phyloP scores from a whole-genome alignment of 192 early-diverging fungal species.

The Cladochytrium replicatum region DNA sequence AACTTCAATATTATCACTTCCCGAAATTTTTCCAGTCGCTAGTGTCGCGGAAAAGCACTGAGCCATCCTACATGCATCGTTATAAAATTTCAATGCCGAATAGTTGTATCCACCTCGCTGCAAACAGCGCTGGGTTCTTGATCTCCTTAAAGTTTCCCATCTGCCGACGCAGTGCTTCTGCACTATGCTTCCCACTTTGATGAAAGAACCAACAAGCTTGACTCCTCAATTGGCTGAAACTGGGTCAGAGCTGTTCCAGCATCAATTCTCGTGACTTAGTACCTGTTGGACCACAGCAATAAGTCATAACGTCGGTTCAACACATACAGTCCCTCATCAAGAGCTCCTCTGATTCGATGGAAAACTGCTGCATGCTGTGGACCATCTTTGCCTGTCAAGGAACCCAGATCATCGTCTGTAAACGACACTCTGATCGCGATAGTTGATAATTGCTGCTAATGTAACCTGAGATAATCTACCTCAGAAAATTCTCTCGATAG shows the following conservation, averaged over 20 bases:
- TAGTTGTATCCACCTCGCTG: no score
- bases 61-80: constrained; percentile 28
- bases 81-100: no score
- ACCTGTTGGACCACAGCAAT: constrained; percentile 50
- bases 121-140: constrained; percentile 56
- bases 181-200: constrained; percentile 18
- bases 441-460: constrained; percentile 50
- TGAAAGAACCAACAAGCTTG: constrained; percentile 68
- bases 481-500: no score
- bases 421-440: constrained; percentile 64
- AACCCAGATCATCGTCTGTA: constrained; percentile 45
- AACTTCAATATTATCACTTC: constrained; percentile 21
- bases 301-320: constrained; percentile 47
- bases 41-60: constrained; percentile 66
- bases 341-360: constrained; percentile 35
- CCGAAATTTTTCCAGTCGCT: constrained; percentile 28
- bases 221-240: constrained; percentile 41
- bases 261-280: neutral
- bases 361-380: constrained; percentile 16
- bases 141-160: constrained; percentile 64
- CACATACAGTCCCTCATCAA: constrained; percentile 39
- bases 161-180: constrained; percentile 43
- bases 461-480: no score
- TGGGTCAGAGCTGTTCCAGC: constrained; percentile 5
- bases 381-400: constrained; percentile 25